A percentile compares a stretch with the other conserved stretches of the same genome.
Conservation (phyloP, 768 basidiomycete genomes). For the Coprinellus micaceus region DNA sequence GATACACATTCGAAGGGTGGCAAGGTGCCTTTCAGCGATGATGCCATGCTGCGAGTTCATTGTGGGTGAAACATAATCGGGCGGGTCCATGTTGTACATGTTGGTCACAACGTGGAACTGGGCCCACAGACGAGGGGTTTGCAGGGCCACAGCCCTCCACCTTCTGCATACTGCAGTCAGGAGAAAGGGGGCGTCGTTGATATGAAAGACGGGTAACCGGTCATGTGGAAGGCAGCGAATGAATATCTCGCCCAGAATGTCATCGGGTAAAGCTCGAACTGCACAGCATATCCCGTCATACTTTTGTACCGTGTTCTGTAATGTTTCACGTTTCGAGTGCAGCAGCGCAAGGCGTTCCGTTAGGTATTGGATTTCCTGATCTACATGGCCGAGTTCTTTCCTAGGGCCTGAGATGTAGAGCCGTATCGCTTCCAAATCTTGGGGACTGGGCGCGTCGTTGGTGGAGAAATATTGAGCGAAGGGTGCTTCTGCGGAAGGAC, state of each 20-base stretch:
- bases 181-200: constrained; percentile 16
- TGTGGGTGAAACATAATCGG: too few relatives aligned
- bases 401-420: neutral
- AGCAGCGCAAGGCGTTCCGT: neutral
- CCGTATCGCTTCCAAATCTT: neutral
- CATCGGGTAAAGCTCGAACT: constrained; percentile 16
- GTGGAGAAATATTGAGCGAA: neutral
- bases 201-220: constrained; percentile 18
- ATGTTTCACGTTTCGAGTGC: neutral
- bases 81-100: neutral
- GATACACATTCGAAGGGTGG: neutral
- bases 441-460: neutral
- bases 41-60: neutral
- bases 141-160: constrained; percentile 15
- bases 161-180: constrained; percentile 15
- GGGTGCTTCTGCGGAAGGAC: too few relatives aligned
- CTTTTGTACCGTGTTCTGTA: neutral
- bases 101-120: constrained; percentile 10
- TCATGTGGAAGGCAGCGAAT: constrained; percentile 15
- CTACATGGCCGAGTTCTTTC: neutral
- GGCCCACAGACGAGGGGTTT: constrained; percentile 17
- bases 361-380: neutral
- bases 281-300: constrained; percentile 1
- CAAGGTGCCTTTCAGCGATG: neutral
- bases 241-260: constrained; percentile 18